These are phyloP conservation scores for Penicillium sp. DNA, from an alignment of 2,329 filamentous ascomycete genomes.

Conservation along the genomic window DNA sequence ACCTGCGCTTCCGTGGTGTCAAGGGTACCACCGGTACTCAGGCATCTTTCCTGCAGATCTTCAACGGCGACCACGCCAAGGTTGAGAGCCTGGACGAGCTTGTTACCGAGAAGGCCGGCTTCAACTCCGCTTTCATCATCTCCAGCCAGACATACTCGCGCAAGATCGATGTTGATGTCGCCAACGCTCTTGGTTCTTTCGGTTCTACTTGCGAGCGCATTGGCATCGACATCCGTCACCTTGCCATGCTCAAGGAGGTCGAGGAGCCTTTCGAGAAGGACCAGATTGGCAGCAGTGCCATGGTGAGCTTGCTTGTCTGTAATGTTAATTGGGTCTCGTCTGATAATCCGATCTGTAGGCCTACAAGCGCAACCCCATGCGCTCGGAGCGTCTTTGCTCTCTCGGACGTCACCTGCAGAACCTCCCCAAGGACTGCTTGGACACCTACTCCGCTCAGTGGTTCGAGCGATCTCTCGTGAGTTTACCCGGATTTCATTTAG, in stretches of 20 bases:
- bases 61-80: slow-evolving; percentile 59
- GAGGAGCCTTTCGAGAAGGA: slow-evolving; percentile 80
- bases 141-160: slow-evolving; percentile 74
- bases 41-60: slow-evolving; percentile 72
- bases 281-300: slow-evolving; percentile 69
- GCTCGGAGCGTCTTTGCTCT: slow-evolving; percentile 60
- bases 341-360: slow-evolving; percentile 55
- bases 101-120: slow-evolving; percentile 65
- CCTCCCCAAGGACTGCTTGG: slow-evolving; percentile 55
- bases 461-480: slow-evolving; percentile 66
- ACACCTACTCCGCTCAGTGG: slow-evolving; percentile 72
- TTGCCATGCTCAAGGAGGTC: slow-evolving; percentile 75
- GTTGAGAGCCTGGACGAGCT: slow-evolving; percentile 62
- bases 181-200: slow-evolving; percentile 75
- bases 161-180: slow-evolving; percentile 78
- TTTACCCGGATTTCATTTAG: neutral
- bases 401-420: slow-evolving; percentile 57
- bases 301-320: slow-evolving; percentile 35
- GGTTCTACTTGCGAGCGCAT: slow-evolving; percentile 78
- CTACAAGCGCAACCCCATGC: slow-evolving; percentile 62
- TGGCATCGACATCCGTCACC: slow-evolving; percentile 68
- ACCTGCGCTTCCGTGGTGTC: slow-evolving; percentile 72
- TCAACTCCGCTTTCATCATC: slow-evolving; percentile 60
- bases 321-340: neutral
- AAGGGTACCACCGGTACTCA: slow-evolving; percentile 74